phyloP scores from a whole-genome alignment of 495 filamentous ascomycete genomes.

The Hypomontagnella submonticulosa region DNA sequence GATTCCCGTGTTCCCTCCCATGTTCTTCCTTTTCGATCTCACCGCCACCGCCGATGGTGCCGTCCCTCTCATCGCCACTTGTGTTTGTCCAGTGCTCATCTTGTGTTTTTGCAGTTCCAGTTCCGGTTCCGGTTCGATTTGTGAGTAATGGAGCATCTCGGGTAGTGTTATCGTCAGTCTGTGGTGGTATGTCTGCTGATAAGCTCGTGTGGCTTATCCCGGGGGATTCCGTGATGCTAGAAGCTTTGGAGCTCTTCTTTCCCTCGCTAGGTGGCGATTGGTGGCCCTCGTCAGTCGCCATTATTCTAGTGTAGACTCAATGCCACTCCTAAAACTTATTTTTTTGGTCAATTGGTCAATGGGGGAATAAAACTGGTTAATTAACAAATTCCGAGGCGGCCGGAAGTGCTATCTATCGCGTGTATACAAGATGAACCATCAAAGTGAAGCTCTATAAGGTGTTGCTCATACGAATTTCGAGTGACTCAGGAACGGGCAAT shows the following conservation, averaged over 20 bases:
- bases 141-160: constrained; percentile 17
- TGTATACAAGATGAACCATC: too few relatives aligned
- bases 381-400: too few relatives aligned
- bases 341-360: background rate
- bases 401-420: too few relatives aligned
- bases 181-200: constrained; percentile 9
- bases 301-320: background rate
- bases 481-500: too few relatives aligned
- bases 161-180: background rate
- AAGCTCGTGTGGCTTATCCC: constrained; percentile 13
- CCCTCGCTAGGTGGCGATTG: background rate
- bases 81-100: constrained; percentile 31
- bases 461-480: too few relatives aligned
- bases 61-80: constrained; percentile 32
- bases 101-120: too few relatives aligned
- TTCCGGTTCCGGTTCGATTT: constrained; percentile 17
- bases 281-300: constrained; percentile 9
- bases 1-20: constrained; percentile 4
- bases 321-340: background rate
- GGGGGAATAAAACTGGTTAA: too few relatives aligned
- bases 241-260: constrained; percentile 14
- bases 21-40: background rate
- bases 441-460: too few relatives aligned
- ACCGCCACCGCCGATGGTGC: too few relatives aligned
- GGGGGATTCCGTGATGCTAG: constrained; percentile 22